Conservation (phyloP, 2,329 filamentous ascomycete species). For the Xylaria sp. region DNA sequence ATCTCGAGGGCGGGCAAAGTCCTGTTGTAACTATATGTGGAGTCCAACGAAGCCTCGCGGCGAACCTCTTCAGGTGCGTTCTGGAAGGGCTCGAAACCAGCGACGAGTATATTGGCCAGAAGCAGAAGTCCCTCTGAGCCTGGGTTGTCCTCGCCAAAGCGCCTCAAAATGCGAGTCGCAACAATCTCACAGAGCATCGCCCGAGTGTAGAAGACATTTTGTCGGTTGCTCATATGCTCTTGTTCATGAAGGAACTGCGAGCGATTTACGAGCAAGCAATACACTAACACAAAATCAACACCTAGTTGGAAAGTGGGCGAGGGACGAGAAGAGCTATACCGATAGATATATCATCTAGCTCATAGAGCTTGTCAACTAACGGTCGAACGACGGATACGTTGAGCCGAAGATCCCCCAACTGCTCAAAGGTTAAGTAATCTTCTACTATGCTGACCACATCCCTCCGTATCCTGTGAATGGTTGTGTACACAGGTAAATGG, state of each 20-base stretch:
- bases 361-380: conserved; percentile 82
- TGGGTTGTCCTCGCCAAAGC: conserved; percentile 78
- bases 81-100: conserved; percentile 85
- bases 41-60: conserved; percentile 58
- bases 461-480: conserved; percentile 73
- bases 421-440: conserved; percentile 70
- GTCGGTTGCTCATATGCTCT: conserved; percentile 73
- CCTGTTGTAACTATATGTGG: conserved; percentile 56
- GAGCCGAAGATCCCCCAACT: conserved; percentile 80
- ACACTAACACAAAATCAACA: conserved; percentile 59
- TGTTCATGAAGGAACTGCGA: conserved; percentile 81
- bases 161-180: conserved; percentile 76
- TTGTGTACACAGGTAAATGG: conserved; percentile 74
- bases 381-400: conserved; percentile 81
- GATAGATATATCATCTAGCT: conserved; percentile 78
- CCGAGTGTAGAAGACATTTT: conserved; percentile 80
- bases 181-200: conserved; percentile 82
- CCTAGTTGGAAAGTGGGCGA: not conserved
- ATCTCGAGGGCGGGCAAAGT: conserved; percentile 81
- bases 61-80: conserved; percentile 74
- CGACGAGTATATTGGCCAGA: conserved; percentile 79
- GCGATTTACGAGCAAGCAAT: conserved; percentile 82
- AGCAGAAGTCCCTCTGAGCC: conserved; percentile 73
- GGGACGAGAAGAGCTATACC: conserved; percentile 49
- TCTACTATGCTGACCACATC: conserved; percentile 69